phyloP scores from a whole-genome alignment of 345 rosid species.

The Sonneratia caseolaris region DNA sequence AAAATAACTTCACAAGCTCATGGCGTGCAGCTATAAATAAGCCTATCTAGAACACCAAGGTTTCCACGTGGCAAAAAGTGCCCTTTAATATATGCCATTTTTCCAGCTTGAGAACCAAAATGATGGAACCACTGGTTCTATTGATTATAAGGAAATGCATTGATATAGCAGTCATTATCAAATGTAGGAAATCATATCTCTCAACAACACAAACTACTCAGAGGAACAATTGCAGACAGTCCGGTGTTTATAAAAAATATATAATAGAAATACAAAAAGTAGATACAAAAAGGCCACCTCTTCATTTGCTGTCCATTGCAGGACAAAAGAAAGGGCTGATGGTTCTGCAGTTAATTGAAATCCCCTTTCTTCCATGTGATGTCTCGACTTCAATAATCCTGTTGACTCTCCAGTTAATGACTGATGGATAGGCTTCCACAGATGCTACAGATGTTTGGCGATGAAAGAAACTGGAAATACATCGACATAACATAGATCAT shows the following conservation, averaged over 20 bases:
- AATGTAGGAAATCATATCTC: background rate
- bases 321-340: slow-evolving; percentile 41
- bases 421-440: slow-evolving; percentile 42
- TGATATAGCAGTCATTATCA: background rate
- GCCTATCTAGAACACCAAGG: slow-evolving; percentile 61
- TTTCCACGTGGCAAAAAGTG: slow-evolving; percentile 71
- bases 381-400: slow-evolving; percentile 26
- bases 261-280: background rate
- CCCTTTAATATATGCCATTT: slow-evolving; percentile 61
- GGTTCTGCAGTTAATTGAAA: slow-evolving; percentile 56
- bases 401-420: slow-evolving; percentile 22
- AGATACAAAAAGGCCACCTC: slow-evolving; percentile 36
- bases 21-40: slow-evolving; percentile 54
- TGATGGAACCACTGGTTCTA: background rate
- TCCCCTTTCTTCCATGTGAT: slow-evolving; percentile 43
- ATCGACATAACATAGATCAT: slow-evolving; percentile 77
- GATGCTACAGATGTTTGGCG: slow-evolving; percentile 59
- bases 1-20: slow-evolving; percentile 73
- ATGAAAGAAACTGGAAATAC: slow-evolving; percentile 59
- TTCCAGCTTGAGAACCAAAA: slow-evolving; percentile 52
- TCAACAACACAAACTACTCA: background rate
- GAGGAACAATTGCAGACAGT: background rate
- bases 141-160: background rate
- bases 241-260: background rate
- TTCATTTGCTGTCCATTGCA: slow-evolving; percentile 69